A percentile compares a stretch with the other conserved stretches of the same genome.
Evolutionary conservation across 129 eudicot species (phyloP).

Genomic region (Solidago caesia): DNA sequence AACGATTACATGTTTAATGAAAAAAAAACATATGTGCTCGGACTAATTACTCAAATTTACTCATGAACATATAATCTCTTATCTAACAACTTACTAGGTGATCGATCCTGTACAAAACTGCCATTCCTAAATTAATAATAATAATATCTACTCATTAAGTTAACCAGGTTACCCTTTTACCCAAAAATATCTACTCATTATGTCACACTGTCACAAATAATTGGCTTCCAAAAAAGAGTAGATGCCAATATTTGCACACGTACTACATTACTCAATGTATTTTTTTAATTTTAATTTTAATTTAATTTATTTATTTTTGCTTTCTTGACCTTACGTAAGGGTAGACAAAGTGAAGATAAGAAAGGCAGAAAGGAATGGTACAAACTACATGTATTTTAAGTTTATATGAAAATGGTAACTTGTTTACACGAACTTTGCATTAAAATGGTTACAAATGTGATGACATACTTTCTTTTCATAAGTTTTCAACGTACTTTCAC

Average conservation of each 20-base stretch:
- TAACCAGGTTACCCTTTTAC: too few relatives aligned
- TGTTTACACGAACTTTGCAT: conserved; percentile 18
- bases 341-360: conserved; percentile 40
- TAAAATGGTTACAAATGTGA: conserved; percentile 28
- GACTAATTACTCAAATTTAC: too few relatives aligned
- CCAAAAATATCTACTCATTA: not conserved
- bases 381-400: conserved; percentile 29
- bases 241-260: conserved; percentile 18
- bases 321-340: conserved; percentile 29
- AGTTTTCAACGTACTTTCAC: not conserved
- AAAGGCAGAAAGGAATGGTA: conserved; percentile 35
- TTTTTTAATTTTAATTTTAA: too few relatives aligned
- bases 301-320: too few relatives aligned
- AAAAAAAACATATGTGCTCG: too few relatives aligned
- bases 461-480: conserved; percentile 1
- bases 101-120: too few relatives aligned
- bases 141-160: not conserved
- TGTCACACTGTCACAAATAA: not conserved
- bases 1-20: too few relatives aligned
- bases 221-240: not conserved
- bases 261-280: conserved; percentile 21
- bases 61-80: too few relatives aligned
- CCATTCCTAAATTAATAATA: not conserved
- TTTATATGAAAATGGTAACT: conserved; percentile 36
- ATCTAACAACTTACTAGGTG: too few relatives aligned